Base-by-base conservation (phyloP, 257 asterid genomes). In the Schizonepeta tenuifolia region DNA sequence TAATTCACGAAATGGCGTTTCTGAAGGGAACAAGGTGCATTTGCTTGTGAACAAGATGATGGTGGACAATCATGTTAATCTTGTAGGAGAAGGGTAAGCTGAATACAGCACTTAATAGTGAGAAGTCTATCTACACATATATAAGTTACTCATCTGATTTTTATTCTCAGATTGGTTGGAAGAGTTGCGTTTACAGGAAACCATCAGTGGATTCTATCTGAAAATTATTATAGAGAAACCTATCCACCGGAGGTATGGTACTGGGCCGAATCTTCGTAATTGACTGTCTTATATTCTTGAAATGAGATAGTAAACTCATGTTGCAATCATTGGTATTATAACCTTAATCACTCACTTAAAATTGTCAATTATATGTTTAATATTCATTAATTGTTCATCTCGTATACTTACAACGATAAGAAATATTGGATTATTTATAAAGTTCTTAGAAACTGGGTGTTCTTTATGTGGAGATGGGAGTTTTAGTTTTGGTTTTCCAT, bases 71-170 rank as follows among this genome's bases (percentile, higher is more conserved):
- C 90, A 88, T 73, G 87, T 91, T 70, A 82, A 83, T 72, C 77
- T 91, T 8, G 80, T 91, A 18, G 99, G 97, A 79, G 95, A 94
- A 86, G 97, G 98, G 98, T 93, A 89, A 70, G 40, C 3, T 21
- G 15, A 15, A 58, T 53, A 46, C 8, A 2, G n/a, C 73, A 49
- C 60, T 76, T 55, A 15, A 41, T 61, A 35, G 28, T 49, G 36
- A 38, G 35, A 50, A 50, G 15, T 35, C 22, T 36, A 3, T 4
- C 22, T 26, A 5, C 4, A 57, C 17, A 9, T 58, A 22, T 41
- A 15, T 56, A 59, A 21, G 38, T 73, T n/a, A 36, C 28, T 73
- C 35, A 62, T 53, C 61, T 28, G 33, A 20, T 72, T 73, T 72
- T 12, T 5, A 3, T 24, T 46, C 76, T 43, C 93, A 93, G 98